These are phyloP conservation scores for Neoboletus magnificus DNA, from an alignment of 768 basidiomycete genomes.

Conservation along the genomic window DNA sequence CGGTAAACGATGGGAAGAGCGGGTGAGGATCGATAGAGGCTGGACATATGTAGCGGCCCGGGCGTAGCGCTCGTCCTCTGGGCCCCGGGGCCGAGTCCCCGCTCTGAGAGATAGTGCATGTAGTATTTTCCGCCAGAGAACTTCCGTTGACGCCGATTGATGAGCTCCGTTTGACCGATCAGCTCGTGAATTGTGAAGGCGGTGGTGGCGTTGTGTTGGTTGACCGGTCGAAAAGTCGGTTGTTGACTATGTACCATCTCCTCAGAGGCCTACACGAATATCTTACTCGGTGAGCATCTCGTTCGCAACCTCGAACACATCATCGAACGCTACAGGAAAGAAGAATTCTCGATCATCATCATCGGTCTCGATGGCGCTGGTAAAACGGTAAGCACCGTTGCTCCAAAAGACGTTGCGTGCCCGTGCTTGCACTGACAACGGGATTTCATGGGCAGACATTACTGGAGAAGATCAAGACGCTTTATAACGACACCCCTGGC, in stretches of 20 bases:
- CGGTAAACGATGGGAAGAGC: not conserved
- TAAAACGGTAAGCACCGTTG: slow-evolving; percentile 61
- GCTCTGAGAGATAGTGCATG: not conserved
- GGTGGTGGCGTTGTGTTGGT: not conserved
- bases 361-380: slow-evolving; percentile 91
- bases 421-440: not conserved
- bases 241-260: slow-evolving; percentile 78
- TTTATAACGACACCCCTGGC: slow-evolving; percentile 83
- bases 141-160: not conserved
- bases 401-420: no score
- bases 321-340: slow-evolving; percentile 50
- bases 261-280: slow-evolving; percentile 90
- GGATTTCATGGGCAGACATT: slow-evolving; percentile 53
- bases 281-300: slow-evolving; percentile 62
- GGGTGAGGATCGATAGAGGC: not conserved
- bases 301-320: not conserved
- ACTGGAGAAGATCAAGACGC: slow-evolving; percentile 90
- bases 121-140: not conserved
- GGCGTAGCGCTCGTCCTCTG: not conserved
- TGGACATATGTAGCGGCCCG: not conserved
- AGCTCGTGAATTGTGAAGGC: not conserved
- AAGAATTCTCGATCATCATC: slow-evolving; percentile 93
- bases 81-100: not conserved
- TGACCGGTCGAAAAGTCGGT: no score
- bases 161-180: not conserved